Conservation (phyloP, 2,329 filamentous ascomycete species). For the Trichoderma cornu-damae region DNA sequence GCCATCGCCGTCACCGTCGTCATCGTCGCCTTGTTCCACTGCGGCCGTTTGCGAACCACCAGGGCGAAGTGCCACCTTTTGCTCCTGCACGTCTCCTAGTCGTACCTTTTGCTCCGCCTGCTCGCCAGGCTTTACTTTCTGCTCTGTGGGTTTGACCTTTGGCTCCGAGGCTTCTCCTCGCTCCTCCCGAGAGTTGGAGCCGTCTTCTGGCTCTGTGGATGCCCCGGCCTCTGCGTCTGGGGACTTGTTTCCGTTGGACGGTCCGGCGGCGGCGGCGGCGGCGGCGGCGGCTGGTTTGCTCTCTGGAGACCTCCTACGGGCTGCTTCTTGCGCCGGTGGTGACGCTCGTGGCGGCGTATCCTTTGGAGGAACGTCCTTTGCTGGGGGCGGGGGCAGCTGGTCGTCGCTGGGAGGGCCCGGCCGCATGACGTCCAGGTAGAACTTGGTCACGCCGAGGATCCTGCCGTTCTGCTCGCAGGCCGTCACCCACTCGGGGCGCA, state of each 20-base stretch:
- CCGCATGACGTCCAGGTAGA: constrained; percentile 79
- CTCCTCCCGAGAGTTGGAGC: constrained; percentile 23
- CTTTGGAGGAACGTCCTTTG: constrained; percentile 32
- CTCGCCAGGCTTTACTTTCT: constrained; percentile 32
- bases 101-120: constrained; percentile 53
- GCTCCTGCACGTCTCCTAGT: constrained; percentile 50
- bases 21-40: not conserved
- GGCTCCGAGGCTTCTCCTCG: constrained; percentile 24
- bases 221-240: constrained; percentile 10
- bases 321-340: constrained; percentile 23
- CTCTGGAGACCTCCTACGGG: constrained; percentile 25
- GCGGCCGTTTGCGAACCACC: constrained; percentile 26
- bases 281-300: constrained; percentile 22
- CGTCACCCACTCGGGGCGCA: constrained; percentile 93
- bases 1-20: constrained; percentile 28
- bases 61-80: constrained; percentile 49
- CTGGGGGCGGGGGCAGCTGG: constrained; percentile 28
- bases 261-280: constrained; percentile 17
- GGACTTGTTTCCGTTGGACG: constrained; percentile 8
- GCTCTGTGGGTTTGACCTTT: constrained; percentile 27
- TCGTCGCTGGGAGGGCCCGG: constrained; percentile 40
- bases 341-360: constrained; percentile 22
- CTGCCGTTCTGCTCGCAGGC: constrained; percentile 91
- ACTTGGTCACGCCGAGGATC: constrained; percentile 90
- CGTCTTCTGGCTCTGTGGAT: constrained; percentile 26